Conservation (phyloP, 2,329 filamentous ascomycete species). For the Neoscytalidium dimidiatum region DNA sequence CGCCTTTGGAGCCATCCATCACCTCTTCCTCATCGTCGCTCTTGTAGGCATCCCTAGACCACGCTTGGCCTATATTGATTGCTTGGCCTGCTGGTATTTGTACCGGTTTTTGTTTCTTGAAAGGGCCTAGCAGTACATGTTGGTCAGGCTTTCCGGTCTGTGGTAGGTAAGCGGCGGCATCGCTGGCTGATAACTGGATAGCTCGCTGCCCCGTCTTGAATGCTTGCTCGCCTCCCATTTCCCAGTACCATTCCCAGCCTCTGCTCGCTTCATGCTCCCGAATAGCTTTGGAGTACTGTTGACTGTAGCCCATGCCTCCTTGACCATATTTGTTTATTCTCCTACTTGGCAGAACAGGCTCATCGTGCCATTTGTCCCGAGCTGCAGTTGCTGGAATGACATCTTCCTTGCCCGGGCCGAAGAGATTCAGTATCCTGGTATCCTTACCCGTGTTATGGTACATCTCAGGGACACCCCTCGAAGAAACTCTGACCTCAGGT, state of each 20-base stretch:
- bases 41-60: constrained; percentile 30
- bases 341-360: constrained; percentile 55
- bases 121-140: constrained; percentile 54
- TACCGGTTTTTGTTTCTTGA: constrained; percentile 46
- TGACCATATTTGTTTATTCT: constrained; percentile 31
- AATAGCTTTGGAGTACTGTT: constrained; percentile 45
- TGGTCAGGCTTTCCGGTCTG: constrained; percentile 27
- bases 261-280: constrained; percentile 47
- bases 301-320: constrained; percentile 45
- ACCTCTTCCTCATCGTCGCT: not conserved
- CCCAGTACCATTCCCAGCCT: constrained; percentile 58
- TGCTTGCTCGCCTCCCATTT: constrained; percentile 38
- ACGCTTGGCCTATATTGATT: constrained; percentile 50
- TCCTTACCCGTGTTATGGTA: constrained; percentile 38
- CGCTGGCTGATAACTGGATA: constrained; percentile 35
- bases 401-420: constrained; percentile 54
- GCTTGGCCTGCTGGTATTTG: constrained; percentile 43
- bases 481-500: not conserved
- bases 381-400: constrained; percentile 49
- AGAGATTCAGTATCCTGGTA: constrained; percentile 50
- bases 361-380: constrained; percentile 53
- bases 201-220: constrained; percentile 48
- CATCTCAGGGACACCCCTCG: constrained; percentile 34
- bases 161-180: constrained; percentile 47
- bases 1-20: constrained; percentile 33